These are phyloP conservation scores for Ogataea pini DNA, from an alignment of 805 yeast species.

Conservation along the genomic window DNA sequence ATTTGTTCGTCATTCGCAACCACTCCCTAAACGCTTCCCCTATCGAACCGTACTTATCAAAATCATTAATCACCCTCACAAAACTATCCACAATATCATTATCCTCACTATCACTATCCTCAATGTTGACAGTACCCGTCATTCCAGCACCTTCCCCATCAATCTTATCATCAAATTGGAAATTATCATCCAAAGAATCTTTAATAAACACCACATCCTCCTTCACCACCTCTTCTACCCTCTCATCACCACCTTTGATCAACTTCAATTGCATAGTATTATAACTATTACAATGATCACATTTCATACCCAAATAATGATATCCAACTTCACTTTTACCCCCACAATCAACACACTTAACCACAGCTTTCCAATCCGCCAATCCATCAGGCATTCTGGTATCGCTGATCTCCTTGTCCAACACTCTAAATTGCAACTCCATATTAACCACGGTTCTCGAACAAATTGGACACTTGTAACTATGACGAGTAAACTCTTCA, in stretches of 20 bases:
- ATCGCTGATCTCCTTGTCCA: conserved; percentile 77
- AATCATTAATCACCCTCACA: conserved; percentile 36
- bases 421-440: conserved; percentile 83
- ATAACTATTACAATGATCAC: conserved; percentile 84
- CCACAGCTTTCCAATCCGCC: conserved; percentile 69
- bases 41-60: conserved; percentile 36
- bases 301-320: conserved; percentile 84
- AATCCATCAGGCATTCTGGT: conserved; percentile 83
- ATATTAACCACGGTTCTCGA: conserved; percentile 81
- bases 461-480: conserved; percentile 91
- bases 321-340: conserved; percentile 74
- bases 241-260: conserved; percentile 42
- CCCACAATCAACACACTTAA: conserved; percentile 84
- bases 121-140: conserved; percentile 19
- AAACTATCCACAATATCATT: conserved; percentile 35
- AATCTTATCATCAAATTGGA: conserved; percentile 32
- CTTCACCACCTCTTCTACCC: conserved; percentile 35
- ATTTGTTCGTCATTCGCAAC: conserved; percentile 18
- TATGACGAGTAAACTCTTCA: conserved; percentile 75
- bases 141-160: conserved; percentile 9
- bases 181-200: conserved; percentile 35
- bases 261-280: conserved; percentile 76
- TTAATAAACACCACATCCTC: conserved; percentile 16
- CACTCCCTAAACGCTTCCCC: conserved; percentile 40
- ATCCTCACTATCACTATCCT: conserved; percentile 25